These are phyloP conservation scores for Alternaria postmessia DNA, from an alignment of 2,329 filamentous ascomycete species.

Conservation along the genomic window DNA sequence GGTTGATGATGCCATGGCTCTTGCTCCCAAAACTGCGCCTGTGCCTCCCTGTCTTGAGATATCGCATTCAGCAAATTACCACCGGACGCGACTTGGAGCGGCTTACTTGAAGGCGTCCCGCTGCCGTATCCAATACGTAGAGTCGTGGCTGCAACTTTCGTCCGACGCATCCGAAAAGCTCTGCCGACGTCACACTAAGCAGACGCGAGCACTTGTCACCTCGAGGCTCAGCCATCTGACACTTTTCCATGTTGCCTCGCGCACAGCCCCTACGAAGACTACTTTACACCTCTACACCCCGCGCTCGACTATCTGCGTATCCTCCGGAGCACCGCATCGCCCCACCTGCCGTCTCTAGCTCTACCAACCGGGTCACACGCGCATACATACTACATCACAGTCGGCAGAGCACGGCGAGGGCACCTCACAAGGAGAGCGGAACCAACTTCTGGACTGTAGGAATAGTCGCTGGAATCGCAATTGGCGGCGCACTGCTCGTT, in stretches of 20 bases:
- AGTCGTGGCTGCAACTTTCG: constrained; percentile 3
- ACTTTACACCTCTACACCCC: constrained; percentile 9
- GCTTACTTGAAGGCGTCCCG: background rate
- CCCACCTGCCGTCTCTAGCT: constrained; percentile 22
- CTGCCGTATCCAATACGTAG: constrained; percentile 6
- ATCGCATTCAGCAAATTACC: background rate
- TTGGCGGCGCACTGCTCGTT: constrained; percentile 43
- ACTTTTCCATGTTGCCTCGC: constrained; percentile 36
- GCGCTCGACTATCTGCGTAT: constrained; percentile 15
- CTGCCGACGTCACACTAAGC: constrained; percentile 16
- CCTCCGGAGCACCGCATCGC: constrained; percentile 21
- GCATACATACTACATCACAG: constrained; percentile 18
- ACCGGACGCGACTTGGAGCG: background rate
- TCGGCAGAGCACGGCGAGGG: constrained; percentile 9
- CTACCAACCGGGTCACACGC: constrained; percentile 16
- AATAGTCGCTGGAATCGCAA: constrained; percentile 42
- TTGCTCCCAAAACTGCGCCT: constrained; percentile 5
- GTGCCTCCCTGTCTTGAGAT: background rate
- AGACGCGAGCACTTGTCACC: constrained; percentile 13
- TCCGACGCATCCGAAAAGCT: constrained; percentile 13
- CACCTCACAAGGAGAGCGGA: constrained; percentile 33
- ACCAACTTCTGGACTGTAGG: constrained; percentile 36
- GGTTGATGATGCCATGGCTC: constrained; percentile 16
- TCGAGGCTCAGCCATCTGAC: constrained; percentile 19
- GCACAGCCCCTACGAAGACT: constrained; percentile 25